These are phyloP conservation scores for Periconia digitata DNA, from an alignment of 2,329 filamentous ascomycete genomes.

Conservation along the genomic window DNA sequence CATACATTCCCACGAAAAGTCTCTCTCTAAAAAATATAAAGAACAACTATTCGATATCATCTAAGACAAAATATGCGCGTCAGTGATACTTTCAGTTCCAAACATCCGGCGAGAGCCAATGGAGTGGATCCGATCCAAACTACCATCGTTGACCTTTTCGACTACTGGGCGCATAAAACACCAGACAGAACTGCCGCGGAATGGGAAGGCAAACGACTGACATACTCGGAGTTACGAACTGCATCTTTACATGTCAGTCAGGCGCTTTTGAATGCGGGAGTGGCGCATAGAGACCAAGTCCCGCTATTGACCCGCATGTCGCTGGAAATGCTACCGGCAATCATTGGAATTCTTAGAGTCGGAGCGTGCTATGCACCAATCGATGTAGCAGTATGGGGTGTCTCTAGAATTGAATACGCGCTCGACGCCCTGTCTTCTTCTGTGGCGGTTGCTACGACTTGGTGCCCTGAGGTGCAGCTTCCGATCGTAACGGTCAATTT, in stretches of 20 bases:
- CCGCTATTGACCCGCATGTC: slow-evolving; percentile 13
- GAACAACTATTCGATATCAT: too few relatives aligned
- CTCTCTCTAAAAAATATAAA: too few relatives aligned
- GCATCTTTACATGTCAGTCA: slow-evolving; percentile 5
- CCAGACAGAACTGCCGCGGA: slow-evolving; percentile 2
- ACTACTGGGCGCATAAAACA: slow-evolving; percentile 2
- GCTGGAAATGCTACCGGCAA: slow-evolving; percentile 11
- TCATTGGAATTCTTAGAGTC: slow-evolving; percentile 14
- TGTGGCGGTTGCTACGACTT: slow-evolving; percentile 2
- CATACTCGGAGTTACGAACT: slow-evolving; percentile 1
- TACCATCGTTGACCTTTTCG: slow-evolving; percentile 1
- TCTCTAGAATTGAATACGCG: slow-evolving; percentile 4
- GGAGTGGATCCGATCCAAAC: not conserved
- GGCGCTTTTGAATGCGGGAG: slow-evolving; percentile 2
- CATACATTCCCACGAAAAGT: too few relatives aligned
- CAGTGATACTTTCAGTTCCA: too few relatives aligned
- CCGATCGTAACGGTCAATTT: slow-evolving; percentile 6
- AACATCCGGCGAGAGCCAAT: not conserved
- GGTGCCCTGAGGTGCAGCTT: slow-evolving; percentile 1
- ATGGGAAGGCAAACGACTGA: slow-evolving; percentile 1
- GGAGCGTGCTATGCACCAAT: slow-evolving; percentile 13
- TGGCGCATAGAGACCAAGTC: slow-evolving; percentile 1
- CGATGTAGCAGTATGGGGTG: slow-evolving; percentile 12
- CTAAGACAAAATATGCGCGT: too few relatives aligned
- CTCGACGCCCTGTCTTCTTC: slow-evolving; percentile 1